Conservation (phyloP, 768 basidiomycete species). For the Suillus fuscotomentosus region DNA sequence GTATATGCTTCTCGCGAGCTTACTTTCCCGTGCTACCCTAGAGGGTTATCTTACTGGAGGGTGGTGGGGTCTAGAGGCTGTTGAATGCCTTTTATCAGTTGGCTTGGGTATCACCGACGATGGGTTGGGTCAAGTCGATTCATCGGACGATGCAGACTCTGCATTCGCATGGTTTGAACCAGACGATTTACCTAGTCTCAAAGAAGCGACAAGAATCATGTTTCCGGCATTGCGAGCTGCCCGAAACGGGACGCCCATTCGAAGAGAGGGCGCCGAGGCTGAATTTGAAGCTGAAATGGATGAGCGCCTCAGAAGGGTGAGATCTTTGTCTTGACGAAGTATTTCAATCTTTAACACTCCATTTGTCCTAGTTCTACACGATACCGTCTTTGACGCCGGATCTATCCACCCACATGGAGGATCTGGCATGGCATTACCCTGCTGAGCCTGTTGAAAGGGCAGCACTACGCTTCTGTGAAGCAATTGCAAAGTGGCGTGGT, state of each 20-base stretch:
- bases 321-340: constrained; percentile 21
- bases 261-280: constrained; percentile 54
- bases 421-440: constrained; percentile 70
- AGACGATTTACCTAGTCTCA: constrained; percentile 69
- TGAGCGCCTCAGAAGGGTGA: constrained; percentile 64
- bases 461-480: constrained; percentile 77
- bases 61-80: constrained; percentile 71
- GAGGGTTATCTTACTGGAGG: constrained; percentile 83
- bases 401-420: constrained; percentile 76
- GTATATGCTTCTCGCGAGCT: constrained; percentile 76
- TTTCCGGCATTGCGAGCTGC: constrained; percentile 53
- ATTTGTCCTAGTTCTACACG: constrained; percentile 62
- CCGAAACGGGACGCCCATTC: constrained; percentile 24
- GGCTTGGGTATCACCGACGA: constrained; percentile 52
- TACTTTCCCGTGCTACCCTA: constrained; percentile 79
- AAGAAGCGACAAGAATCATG: constrained; percentile 64
- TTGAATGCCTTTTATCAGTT: constrained; percentile 70
- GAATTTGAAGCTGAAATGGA: constrained; percentile 79
- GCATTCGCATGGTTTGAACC: constrained; percentile 66
- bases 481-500: constrained; percentile 78
- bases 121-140: constrained; percentile 20
- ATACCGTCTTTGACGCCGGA: constrained; percentile 71
- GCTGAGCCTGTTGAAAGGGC: constrained; percentile 80
- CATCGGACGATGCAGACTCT: constrained; percentile 31
- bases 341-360: not conserved